A percentile compares a stretch with the other conserved stretches of the same genome.
Conservation (phyloP, 495 filamentous ascomycete species). For the Halenospora varia region DNA sequence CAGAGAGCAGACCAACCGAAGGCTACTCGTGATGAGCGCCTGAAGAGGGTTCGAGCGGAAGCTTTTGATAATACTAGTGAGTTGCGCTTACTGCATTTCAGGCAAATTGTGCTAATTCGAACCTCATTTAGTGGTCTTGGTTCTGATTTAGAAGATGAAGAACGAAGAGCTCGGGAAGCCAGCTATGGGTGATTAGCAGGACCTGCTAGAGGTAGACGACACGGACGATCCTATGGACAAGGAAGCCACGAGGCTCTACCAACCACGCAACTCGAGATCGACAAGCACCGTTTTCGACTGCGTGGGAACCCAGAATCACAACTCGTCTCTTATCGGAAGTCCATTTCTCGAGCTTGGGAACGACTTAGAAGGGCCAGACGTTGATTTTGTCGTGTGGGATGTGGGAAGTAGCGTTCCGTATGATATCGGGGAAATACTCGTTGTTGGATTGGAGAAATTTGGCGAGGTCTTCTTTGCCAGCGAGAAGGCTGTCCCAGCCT, state of each 20-base stretch:
- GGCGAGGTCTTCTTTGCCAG: constrained; percentile 8
- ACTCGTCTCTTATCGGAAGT: constrained; percentile 10
- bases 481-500: constrained; percentile 9
- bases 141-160: too few species aligned
- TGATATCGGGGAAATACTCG: constrained; percentile 10
- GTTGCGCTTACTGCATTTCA: not conserved
- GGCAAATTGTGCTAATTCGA: not conserved
- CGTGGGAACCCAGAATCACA: constrained; percentile 19
- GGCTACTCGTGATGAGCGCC: not conserved
- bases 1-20: not conserved
- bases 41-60: not conserved
- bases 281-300: too few species aligned
- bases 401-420: constrained; percentile 6
- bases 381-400: constrained; percentile 13
- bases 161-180: too few species aligned
- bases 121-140: not conserved
- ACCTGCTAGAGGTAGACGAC: too few species aligned
- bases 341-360: constrained; percentile 18
- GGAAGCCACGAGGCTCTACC: too few species aligned
- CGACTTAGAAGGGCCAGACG: constrained; percentile 18
- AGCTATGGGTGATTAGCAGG: too few species aligned
- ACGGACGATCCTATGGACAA: too few species aligned
- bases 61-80: not conserved
- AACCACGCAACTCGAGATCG: too few species aligned
- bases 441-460: constrained; percentile 7